A percentile compares a stretch with the other conserved stretches of the same genome.
Evolutionary conservation across 148 eudicot species (phyloP).

Genomic region (Nyssa sinensis): DNA sequence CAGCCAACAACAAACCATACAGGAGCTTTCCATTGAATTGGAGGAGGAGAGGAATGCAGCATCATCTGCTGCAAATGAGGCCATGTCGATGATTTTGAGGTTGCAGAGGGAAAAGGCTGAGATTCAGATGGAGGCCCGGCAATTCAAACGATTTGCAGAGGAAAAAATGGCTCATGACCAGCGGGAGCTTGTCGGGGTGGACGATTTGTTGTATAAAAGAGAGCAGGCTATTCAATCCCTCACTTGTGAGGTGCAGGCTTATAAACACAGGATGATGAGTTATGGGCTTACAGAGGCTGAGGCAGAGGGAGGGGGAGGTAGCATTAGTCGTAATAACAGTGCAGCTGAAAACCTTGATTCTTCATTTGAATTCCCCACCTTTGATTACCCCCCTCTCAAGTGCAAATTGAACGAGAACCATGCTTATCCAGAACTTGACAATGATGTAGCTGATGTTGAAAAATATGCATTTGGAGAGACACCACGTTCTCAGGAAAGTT

Average conservation of each 20-base stretch:
- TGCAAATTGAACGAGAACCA: conserved; percentile 56
- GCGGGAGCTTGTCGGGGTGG: conserved; percentile 54
- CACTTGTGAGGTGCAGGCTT: conserved; percentile 69
- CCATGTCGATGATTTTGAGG: conserved; percentile 97
- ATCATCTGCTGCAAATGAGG: conserved; percentile 90
- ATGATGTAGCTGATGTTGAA: conserved; percentile 59
- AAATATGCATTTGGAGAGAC: conserved; percentile 71
- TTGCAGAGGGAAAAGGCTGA: conserved; percentile 91
- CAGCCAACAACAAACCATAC: conserved; percentile 69
- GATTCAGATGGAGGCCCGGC: conserved; percentile 72
- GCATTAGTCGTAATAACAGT: conserved; percentile 43
- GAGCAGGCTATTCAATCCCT: conserved; percentile 65
- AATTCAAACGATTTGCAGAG: conserved; percentile 68
- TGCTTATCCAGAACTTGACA: conserved; percentile 44
- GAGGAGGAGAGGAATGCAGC: conserved; percentile 96
- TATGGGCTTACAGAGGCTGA: conserved; percentile 75
- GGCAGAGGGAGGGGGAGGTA: conserved; percentile 57
- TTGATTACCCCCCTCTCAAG: conserved; percentile 72
- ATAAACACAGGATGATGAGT: conserved; percentile 72
- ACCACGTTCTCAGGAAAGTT: conserved; percentile 52
- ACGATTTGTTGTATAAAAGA: conserved; percentile 66
- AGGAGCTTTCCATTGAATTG: conserved; percentile 66
- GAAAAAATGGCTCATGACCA: conserved; percentile 68
- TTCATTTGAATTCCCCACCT: conserved; percentile 40
- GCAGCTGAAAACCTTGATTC: conserved; percentile 34